Evolutionary conservation across 306 rosid species (phyloP).

Genomic region (Prosopis cineraria): DNA sequence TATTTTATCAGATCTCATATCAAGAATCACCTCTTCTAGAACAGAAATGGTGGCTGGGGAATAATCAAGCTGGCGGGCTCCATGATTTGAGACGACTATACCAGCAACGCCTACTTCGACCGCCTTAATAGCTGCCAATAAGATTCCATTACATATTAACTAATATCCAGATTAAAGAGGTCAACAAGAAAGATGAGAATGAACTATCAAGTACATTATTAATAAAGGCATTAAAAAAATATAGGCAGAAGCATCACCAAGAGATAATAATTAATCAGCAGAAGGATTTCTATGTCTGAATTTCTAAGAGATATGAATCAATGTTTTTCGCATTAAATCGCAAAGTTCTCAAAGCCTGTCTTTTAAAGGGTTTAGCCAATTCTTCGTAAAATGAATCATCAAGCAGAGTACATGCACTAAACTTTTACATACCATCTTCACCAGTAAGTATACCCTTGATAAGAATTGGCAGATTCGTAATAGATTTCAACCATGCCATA

Average conservation of each 20-base stretch:
- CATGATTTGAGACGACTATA: constrained; percentile 42
- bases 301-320: neutral
- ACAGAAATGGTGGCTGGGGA: constrained; percentile 39
- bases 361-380: neutral
- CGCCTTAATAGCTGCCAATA: constrained; percentile 34
- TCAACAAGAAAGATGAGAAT: too few species aligned
- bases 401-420: neutral
- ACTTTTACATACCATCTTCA: constrained; percentile 37
- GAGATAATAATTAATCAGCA: too few species aligned
- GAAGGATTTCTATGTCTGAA: neutral
- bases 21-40: constrained; percentile 35
- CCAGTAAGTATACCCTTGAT: constrained; percentile 39
- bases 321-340: neutral
- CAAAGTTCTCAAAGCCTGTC: neutral
- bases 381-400: neutral
- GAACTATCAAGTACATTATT: neutral
- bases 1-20: neutral
- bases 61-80: constrained; percentile 42
- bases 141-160: neutral
- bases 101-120: constrained; percentile 36
- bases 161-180: too few species aligned
- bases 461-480: constrained; percentile 41
- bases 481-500: constrained; percentile 43
- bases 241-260: neutral
- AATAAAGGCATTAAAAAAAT: neutral